Conservation (phyloP, 768 basidiomycete genomes). For the Tricholoma furcatifolium region DNA sequence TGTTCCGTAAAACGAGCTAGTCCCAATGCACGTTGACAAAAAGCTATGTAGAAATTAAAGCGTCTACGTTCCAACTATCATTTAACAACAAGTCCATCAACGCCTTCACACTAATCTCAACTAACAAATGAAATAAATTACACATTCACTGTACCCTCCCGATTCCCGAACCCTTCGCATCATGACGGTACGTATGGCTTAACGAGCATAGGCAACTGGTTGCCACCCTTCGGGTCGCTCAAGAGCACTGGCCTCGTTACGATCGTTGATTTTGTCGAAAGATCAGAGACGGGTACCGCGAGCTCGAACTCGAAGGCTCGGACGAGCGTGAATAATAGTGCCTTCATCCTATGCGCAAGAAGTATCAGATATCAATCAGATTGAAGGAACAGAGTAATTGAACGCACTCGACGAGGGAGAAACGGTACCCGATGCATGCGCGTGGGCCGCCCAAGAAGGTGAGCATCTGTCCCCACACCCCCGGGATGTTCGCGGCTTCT, state of each 20-base stretch:
- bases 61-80: too few species aligned
- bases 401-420: constrained; percentile 52
- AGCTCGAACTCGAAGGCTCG: constrained; percentile 56
- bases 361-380: background rate
- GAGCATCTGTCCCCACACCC: constrained; percentile 58
- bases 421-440: constrained; percentile 67
- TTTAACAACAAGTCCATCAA: too few species aligned
- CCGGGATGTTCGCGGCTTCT: constrained; percentile 45
- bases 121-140: too few species aligned
- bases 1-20: too few species aligned
- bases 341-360: constrained; percentile 28
- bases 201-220: constrained; percentile 44
- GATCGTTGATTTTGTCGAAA: constrained; percentile 36
- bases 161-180: too few species aligned
- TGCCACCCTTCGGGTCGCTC: constrained; percentile 35
- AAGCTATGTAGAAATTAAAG: too few species aligned
- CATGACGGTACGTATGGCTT: constrained; percentile 15
- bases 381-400: background rate
- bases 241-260: constrained; percentile 45
- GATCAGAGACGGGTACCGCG: constrained; percentile 44
- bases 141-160: too few species aligned
- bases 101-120: too few species aligned
- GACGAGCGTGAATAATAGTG: constrained; percentile 45
- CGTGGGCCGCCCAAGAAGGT: constrained; percentile 65
- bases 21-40: too few species aligned